These are phyloP conservation scores for Hanseniaspora osmophila DNA, from an alignment of 805 yeast genomes.

Conservation along the genomic window DNA sequence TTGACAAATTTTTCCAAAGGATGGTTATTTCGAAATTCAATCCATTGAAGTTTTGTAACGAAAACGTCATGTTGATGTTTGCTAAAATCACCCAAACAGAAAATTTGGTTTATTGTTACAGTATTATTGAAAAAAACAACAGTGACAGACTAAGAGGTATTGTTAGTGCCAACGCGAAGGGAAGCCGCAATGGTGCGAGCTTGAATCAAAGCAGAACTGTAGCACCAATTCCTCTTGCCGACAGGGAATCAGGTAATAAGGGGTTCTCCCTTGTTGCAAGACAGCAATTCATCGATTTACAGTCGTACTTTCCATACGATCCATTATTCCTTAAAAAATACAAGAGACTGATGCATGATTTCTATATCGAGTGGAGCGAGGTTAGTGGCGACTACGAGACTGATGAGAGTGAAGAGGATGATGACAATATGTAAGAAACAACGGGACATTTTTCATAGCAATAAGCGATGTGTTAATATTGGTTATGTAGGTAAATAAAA, in stretches of 20 bases:
- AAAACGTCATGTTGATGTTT: slow-evolving; percentile 83
- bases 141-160: slow-evolving; percentile 31
- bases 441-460: too few species aligned
- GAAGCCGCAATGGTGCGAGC: slow-evolving; percentile 5
- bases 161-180: slow-evolving; percentile 21
- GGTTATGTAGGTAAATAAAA: too few species aligned
- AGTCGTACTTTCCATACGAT: slow-evolving; percentile 94
- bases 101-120: slow-evolving; percentile 83
- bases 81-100: slow-evolving; percentile 84
- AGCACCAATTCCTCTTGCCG: background rate
- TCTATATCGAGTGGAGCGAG: slow-evolving; percentile 74
- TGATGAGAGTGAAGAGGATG: slow-evolving; percentile 31
- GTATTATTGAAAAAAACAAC: slow-evolving; percentile 82
- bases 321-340: slow-evolving; percentile 64
- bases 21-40: slow-evolving; percentile 78
- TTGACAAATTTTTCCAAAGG: slow-evolving; percentile 80
- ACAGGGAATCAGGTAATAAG: background rate
- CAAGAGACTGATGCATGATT: slow-evolving; percentile 36
- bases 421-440: slow-evolving; percentile 6
- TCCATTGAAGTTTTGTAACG: slow-evolving; percentile 86
- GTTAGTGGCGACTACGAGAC: slow-evolving; percentile 46
- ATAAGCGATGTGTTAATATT: too few species aligned
- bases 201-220: slow-evolving; percentile 9
- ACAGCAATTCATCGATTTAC: slow-evolving; percentile 77
- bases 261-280: slow-evolving; percentile 33